phyloP scores from a whole-genome alignment of 495 filamentous ascomycete species.

The Aspergillus indologenus region DNA sequence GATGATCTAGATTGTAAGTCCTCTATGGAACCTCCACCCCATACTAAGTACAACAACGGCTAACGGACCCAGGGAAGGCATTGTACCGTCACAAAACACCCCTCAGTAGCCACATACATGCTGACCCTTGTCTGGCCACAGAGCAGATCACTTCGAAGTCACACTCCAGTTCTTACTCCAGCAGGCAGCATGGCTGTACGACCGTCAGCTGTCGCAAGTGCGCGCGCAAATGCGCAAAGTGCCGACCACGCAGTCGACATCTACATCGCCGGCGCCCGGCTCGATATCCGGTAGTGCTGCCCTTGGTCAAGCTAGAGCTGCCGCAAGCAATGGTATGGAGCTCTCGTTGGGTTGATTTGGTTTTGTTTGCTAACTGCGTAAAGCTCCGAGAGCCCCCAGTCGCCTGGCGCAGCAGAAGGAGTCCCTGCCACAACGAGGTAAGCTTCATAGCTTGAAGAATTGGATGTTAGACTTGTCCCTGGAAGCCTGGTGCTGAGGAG shows the following conservation, averaged over 20 bases:
- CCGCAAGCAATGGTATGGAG: conserved; percentile 52
- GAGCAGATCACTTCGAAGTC: conserved; percentile 65
- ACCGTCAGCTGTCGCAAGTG: conserved; percentile 83
- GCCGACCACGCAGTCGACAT: conserved; percentile 45
- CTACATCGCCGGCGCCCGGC: conserved; percentile 47
- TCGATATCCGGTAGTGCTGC: conserved; percentile 48
- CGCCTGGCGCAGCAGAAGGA: conserved; percentile 60
- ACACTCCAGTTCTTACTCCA: conserved; percentile 86
- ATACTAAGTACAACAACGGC: conserved; percentile 12
- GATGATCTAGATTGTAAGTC: conserved; percentile 78
- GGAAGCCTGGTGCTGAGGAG: neutral
- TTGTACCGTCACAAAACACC: conserved; percentile 55
- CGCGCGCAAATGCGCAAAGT: conserved; percentile 86
- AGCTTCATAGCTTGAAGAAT: neutral
- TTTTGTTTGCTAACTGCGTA: conserved; percentile 7
- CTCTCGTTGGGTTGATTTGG: too few relatives aligned
- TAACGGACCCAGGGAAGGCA: conserved; percentile 65
- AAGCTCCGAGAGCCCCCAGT: conserved; percentile 56
- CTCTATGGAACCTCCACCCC: neutral
- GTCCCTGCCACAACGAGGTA: conserved; percentile 47
- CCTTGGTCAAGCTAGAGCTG: conserved; percentile 55
- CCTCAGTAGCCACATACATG: neutral
- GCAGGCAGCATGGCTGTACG: conserved; percentile 92
- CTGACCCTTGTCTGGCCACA: conserved; percentile 27
- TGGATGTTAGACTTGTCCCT: too few relatives aligned